Percentiles rank a stretch among this genome's conserved stretches.
Conservation (phyloP, 805 yeast species). For the Zygoascus ofunaensis region DNA sequence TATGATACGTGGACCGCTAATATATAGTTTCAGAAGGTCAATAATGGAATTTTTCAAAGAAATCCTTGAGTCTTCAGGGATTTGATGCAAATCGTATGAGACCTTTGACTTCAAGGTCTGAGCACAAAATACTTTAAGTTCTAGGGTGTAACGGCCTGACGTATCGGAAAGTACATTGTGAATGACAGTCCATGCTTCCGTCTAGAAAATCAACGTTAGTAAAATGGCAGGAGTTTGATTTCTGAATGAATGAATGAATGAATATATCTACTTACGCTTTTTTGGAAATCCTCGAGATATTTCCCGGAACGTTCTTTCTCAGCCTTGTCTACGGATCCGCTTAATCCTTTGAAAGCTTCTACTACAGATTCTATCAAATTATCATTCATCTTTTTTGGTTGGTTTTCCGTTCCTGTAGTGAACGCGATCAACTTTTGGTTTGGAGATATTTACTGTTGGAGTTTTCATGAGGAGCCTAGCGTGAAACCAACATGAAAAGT, state of each 20-base stretch:
- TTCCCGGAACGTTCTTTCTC: conserved; percentile 36
- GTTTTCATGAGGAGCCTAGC: too few species aligned
- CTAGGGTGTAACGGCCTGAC: conserved; percentile 33
- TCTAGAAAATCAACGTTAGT: conserved; percentile 13
- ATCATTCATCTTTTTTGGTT: conserved; percentile 20
- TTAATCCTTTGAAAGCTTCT: conserved; percentile 39
- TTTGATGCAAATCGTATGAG: conserved; percentile 74
- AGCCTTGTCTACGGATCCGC: conserved; percentile 33
- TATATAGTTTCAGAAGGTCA: conserved; percentile 41
- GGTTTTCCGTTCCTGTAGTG: too few species aligned
- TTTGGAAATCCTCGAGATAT: conserved; percentile 74
- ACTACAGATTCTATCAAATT: conserved; percentile 19
- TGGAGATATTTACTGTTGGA: too few species aligned
- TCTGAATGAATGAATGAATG: not conserved
- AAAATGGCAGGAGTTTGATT: not conserved
- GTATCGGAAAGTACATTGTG: conserved; percentile 42
- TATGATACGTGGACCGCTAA: conserved; percentile 50
- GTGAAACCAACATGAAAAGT: too few species aligned
- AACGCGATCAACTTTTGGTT: too few species aligned
- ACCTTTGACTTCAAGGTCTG: conserved; percentile 78
- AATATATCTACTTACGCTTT: conserved; percentile 31
- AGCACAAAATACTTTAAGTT: conserved; percentile 72
- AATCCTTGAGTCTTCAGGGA: conserved; percentile 48
- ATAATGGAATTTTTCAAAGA: conserved; percentile 64
- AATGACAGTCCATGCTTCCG: conserved; percentile 64